phyloP scores from a whole-genome alignment of 495 filamentous ascomycete genomes.

The Ramalina peruviana region DNA sequence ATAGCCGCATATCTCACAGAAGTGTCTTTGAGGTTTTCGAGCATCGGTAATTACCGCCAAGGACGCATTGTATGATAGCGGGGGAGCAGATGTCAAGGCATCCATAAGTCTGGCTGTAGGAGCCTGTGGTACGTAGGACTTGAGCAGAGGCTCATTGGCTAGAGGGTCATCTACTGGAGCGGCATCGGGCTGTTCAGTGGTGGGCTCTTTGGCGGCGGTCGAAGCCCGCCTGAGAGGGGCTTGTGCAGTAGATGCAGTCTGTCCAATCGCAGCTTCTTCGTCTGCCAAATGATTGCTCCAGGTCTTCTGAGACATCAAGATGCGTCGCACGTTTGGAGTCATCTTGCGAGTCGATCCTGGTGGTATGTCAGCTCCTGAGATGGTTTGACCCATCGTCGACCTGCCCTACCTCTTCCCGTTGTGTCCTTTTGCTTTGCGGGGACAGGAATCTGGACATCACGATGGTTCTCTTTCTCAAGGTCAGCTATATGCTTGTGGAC shows the following conservation, averaged over 20 bases:
- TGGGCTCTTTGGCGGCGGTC: slow-evolving; percentile 1
- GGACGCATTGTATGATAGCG: slow-evolving; percentile 67
- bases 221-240: slow-evolving; percentile 1
- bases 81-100: slow-evolving; percentile 52
- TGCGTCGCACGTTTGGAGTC: slow-evolving; percentile 73
- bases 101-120: slow-evolving; percentile 57
- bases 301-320: slow-evolving; percentile 81
- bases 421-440: slow-evolving; percentile 38
- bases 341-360: slow-evolving; percentile 31
- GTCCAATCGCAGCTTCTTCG: slow-evolving; percentile 58
- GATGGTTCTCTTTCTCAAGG: slow-evolving; percentile 66
- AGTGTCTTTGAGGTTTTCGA: slow-evolving; percentile 46
- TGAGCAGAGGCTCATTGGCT: slow-evolving; percentile 50
- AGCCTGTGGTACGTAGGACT: slow-evolving; percentile 44
- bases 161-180: background rate
- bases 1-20: slow-evolving; percentile 86
- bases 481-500: slow-evolving; percentile 63
- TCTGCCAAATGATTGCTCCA: slow-evolving; percentile 86
- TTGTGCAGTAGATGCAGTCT: slow-evolving; percentile 5
- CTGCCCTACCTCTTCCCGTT: slow-evolving; percentile 28
- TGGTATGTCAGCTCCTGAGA: background rate
- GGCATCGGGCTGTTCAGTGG: background rate
- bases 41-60: slow-evolving; percentile 41
- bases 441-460: slow-evolving; percentile 55
- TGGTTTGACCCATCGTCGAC: background rate